Evolutionary conservation across 2,329 filamentous ascomycete genomes (phyloP), one percentile per base, ranked within the genome.

Genomic region (Cladosporium halotolerans): DNA sequence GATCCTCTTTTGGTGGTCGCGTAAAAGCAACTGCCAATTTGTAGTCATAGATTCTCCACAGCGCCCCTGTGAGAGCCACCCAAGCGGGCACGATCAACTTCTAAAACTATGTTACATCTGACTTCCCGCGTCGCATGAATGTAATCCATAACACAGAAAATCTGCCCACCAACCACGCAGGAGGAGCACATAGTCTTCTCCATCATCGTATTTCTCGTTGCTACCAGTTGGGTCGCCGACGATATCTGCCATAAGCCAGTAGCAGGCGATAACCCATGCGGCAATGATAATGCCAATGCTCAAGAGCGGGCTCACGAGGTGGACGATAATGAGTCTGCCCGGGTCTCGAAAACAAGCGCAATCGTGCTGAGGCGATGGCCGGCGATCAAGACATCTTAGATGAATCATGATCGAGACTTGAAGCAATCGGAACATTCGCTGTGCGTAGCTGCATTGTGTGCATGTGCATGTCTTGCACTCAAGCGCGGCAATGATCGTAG

Each of bases 221-320:
- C 71, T 72, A 23, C 77, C 75, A 52, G 81, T 79, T 31, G 82
- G 82, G 66, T 84, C 81, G 3, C 82, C 82, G 45, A 85, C 69
- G 9, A 84, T 78, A 61, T 76, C 75, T 19, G 79, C 74, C 61
- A 81, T 82, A 46, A 82, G 68, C 82, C 81, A 84, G 69, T 83
- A 85, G 23, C 73, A 77, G 1, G 79, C 80, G 0, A 80, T 74
- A 0, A 79, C 76, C 80, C 81, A 84, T 6, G 77, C 74, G 1
- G 77, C 76, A 11, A 82, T 65, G 14, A 80, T 74, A 43, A 83
- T 71, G 38, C 76, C 78, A 9, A 82, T 66, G 49, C 79, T 79
- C 45, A 83, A 66, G 39, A 83, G 62, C 2, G 81, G 79, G 3
- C 79, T 79, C 16, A 81, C 66, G 1, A 81, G 60, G 55, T 81